Conservation (phyloP, 768 basidiomycete species). For the Russula emetica region DNA sequence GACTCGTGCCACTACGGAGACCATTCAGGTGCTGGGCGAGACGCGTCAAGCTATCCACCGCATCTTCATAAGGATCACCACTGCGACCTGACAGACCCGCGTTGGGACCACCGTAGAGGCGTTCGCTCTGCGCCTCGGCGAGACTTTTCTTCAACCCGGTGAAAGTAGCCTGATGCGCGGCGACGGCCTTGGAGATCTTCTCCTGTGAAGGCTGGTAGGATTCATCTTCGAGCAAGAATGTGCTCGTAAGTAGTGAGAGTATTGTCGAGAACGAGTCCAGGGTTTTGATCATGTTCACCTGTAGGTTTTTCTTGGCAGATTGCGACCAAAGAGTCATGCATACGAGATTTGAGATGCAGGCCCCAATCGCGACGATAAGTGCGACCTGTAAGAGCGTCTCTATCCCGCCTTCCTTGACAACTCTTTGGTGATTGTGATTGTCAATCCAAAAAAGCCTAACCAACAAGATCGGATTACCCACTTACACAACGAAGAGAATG, state of each 20-base stretch:
- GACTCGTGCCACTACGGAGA: conserved; percentile 71
- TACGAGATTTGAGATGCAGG: conserved; percentile 71
- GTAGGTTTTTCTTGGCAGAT: conserved; percentile 78
- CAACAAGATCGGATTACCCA: not conserved
- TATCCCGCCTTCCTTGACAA: conserved; percentile 87
- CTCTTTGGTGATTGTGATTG: conserved; percentile 42
- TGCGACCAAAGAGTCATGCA: conserved; percentile 84
- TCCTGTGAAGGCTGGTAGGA: conserved; percentile 53
- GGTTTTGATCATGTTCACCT: conserved; percentile 78
- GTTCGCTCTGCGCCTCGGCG: conserved; percentile 84
- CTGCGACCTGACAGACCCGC: conserved; percentile 29
- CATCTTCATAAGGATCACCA: conserved; percentile 73
- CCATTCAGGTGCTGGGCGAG: conserved; percentile 94
- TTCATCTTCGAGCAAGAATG: conserved; percentile 78
- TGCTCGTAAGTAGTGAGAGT: conserved; percentile 71
- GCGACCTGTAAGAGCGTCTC: conserved; percentile 68
- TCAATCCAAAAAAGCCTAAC: not conserved
- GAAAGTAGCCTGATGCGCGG: conserved; percentile 84
- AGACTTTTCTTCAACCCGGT: conserved; percentile 84
- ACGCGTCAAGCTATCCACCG: conserved; percentile 79
- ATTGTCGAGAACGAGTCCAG: conserved; percentile 87
- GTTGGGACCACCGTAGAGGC: conserved; percentile 41
- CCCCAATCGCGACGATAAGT: conserved; percentile 74
- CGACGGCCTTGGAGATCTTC: conserved; percentile 72
- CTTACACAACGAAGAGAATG: conserved; percentile 78